phyloP scores from a whole-genome alignment of 2,329 filamentous ascomycete species.

The Botrytis fragariae region DNA sequence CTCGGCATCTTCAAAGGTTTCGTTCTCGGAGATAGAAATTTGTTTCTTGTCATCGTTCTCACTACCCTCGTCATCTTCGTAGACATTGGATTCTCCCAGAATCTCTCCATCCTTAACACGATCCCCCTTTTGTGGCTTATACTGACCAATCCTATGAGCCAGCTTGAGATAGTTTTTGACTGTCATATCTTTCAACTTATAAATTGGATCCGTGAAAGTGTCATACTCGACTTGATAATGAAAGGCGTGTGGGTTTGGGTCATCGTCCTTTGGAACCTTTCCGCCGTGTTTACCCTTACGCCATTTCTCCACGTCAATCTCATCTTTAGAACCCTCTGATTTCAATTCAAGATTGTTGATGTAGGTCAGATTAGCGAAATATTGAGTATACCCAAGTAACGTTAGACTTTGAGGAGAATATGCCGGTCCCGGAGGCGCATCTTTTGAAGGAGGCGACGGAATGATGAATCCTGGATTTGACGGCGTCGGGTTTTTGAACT shows the following conservation, averaged over 20 bases:
- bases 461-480: conserved; percentile 61
- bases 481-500: conserved; percentile 50
- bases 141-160: conserved; percentile 72
- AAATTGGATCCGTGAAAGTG: conserved; percentile 73
- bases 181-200: conserved; percentile 77
- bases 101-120: conserved; percentile 26
- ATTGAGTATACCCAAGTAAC: conserved; percentile 79
- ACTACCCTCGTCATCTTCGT: conserved; percentile 31
- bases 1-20: conserved; percentile 35
- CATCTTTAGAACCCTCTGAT: conserved; percentile 28
- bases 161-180: conserved; percentile 77
- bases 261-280: conserved; percentile 53
- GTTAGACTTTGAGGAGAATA: conserved; percentile 84
- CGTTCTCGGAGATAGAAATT: conserved; percentile 25
- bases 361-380: conserved; percentile 88
- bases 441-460: conserved; percentile 70
- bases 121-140: conserved; percentile 40
- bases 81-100: conserved; percentile 19
- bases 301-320: conserved; percentile 50
- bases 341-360: conserved; percentile 71
- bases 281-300: conserved; percentile 61
- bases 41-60: conserved; percentile 24
- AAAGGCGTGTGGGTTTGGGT: conserved; percentile 63
- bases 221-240: conserved; percentile 81
- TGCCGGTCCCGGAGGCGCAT: conserved; percentile 76